phyloP scores from a whole-genome alignment of 345 rosid species.

The Salix viminalis region DNA sequence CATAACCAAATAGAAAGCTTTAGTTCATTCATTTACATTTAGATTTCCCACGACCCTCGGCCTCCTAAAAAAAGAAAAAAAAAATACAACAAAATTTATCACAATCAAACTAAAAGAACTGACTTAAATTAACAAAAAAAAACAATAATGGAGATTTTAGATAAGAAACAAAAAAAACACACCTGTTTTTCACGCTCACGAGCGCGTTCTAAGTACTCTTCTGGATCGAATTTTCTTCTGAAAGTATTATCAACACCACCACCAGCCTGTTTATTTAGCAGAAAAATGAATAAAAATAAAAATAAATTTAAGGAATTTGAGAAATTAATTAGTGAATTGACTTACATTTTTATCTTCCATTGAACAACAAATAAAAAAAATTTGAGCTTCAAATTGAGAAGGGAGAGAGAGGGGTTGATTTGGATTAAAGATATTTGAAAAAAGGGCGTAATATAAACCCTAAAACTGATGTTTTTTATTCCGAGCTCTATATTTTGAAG shows the following conservation, averaged over 20 bases:
- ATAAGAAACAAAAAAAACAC: neutral
- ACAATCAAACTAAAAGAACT: neutral
- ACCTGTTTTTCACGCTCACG: conserved; percentile 90
- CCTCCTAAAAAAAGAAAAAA: conserved; percentile 44
- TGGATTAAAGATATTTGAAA: too few species aligned
- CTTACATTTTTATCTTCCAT: too few species aligned
- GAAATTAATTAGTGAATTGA: neutral
- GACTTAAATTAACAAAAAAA: neutral
- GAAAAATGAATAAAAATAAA: too few species aligned
- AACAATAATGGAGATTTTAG: neutral
- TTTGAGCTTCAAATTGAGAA: too few species aligned
- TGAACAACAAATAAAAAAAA: too few species aligned
- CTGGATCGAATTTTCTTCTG: conserved; percentile 74
- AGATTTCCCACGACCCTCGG: conserved; percentile 55
- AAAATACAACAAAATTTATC: neutral
- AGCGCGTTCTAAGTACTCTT: conserved; percentile 77
- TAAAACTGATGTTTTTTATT: too few species aligned
- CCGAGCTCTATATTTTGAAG: too few species aligned
- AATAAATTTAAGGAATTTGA: neutral
- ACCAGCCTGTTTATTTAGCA: conserved; percentile 33
- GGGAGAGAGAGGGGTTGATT: too few species aligned
- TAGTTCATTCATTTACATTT: conserved; percentile 44
- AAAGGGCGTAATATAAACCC: too few species aligned
- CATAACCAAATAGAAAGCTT: neutral
- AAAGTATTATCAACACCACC: conserved; percentile 89